Evolutionary conservation across 352 stramenopile genomes (phyloP).

Genomic region (Phytophthora fragariaefolia): DNA sequence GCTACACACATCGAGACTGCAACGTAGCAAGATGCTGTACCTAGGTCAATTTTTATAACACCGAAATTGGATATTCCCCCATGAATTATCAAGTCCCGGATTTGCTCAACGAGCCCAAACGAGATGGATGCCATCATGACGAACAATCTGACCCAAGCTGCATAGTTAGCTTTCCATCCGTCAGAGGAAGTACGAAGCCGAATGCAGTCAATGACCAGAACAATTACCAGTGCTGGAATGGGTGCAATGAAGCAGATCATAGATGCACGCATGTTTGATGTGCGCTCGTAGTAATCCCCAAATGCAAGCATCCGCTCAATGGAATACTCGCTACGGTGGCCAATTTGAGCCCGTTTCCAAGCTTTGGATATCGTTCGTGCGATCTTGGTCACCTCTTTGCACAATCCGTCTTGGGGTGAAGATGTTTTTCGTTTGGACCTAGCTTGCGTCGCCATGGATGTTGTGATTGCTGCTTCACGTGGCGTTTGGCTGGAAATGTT

Average conservation of each 20-base stretch:
- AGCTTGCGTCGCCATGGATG: background rate
- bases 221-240: constrained; percentile 10
- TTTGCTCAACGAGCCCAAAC: constrained; percentile 16
- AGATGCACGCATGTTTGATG: constrained; percentile 3
- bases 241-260: constrained; percentile 8
- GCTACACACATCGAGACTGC: constrained; percentile 14
- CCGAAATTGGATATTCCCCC: constrained; percentile 3
- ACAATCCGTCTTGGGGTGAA: background rate
- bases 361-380: background rate
- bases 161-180: constrained; percentile 27
- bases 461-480: no score
- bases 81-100: constrained; percentile 1
- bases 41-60: constrained; percentile 2
- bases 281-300: constrained; percentile 18
- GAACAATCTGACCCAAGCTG: constrained; percentile 19
- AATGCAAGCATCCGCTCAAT: constrained; percentile 16
- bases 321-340: constrained; percentile 15
- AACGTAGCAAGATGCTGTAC: constrained; percentile 8
- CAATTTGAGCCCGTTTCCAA: constrained; percentile 14
- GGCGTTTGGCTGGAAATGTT: no score
- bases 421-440: no score
- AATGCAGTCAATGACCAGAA: constrained; percentile 22
- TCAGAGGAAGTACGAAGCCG: constrained; percentile 19
- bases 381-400: background rate
- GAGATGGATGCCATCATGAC: constrained; percentile 12